Conservation (phyloP, 2,329 filamentous ascomycete species). For the Mollisia scopiformis region DNA sequence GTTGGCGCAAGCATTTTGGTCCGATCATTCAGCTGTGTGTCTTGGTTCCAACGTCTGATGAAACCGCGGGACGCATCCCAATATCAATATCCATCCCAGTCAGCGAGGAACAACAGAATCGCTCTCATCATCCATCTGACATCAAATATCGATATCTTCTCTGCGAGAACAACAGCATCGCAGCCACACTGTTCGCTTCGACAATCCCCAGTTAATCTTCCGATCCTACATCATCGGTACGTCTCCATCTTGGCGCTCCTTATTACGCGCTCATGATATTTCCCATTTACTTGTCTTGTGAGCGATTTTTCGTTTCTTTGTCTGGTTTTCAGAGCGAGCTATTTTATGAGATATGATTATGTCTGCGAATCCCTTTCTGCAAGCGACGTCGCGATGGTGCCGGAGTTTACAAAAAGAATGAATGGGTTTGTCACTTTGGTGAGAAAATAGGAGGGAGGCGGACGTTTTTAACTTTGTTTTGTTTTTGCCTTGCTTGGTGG, state of each 20-base stretch:
- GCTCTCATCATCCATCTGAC: background rate
- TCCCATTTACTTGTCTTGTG: background rate
- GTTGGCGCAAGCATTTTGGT: background rate
- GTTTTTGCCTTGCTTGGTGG: background rate
- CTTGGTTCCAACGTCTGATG: background rate
- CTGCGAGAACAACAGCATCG: background rate
- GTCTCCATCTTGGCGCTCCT: background rate
- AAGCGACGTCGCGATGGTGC: too few species aligned
- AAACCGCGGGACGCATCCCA: background rate
- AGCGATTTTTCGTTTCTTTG: background rate
- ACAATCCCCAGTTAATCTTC: background rate
- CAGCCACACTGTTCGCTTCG: background rate
- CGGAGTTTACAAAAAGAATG: too few species aligned
- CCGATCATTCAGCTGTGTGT: background rate
- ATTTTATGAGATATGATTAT: background rate
- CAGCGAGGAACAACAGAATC: background rate
- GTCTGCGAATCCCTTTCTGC: background rate
- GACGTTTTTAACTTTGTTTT: background rate
- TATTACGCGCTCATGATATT: background rate
- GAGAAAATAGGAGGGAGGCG: too few species aligned
- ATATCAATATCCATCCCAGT: background rate
- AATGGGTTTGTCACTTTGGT: too few species aligned
- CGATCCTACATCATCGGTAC: background rate
- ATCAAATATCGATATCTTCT: constrained; percentile 1
- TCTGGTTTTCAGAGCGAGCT: background rate